These are phyloP conservation scores for Heterobasidion occidentale DNA, from an alignment of 1,284 basidiomycete genomes.

Conservation along the genomic window DNA sequence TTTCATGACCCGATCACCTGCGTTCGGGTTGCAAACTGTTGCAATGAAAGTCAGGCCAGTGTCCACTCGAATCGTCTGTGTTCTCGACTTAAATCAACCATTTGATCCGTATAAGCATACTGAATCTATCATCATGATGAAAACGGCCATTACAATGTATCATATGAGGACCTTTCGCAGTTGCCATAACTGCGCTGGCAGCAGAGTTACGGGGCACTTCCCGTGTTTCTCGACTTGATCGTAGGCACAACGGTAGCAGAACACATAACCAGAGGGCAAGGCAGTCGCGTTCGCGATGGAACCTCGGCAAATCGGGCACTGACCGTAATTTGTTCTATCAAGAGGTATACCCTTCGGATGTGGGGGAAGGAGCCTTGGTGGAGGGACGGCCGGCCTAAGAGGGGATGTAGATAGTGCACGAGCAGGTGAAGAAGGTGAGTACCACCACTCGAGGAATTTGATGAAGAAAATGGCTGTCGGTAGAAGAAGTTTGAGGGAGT, in stretches of 20 bases:
- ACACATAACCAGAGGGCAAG: slow-evolving; percentile 90
- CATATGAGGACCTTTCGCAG: slow-evolving; percentile 82
- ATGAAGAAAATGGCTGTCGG: slow-evolving; percentile 94
- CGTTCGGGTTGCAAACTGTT: no score
- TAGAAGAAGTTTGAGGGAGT: slow-evolving; percentile 76
- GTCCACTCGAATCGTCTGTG: no score
- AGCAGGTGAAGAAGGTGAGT: slow-evolving; percentile 89
- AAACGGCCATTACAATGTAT: slow-evolving; percentile 8
- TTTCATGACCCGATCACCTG: no score
- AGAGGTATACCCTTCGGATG: slow-evolving; percentile 60
- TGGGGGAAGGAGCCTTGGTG: slow-evolving; percentile 65
- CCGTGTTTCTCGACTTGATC: slow-evolving; percentile 75
- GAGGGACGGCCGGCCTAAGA: slow-evolving; percentile 62
- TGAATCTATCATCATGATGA: no score
- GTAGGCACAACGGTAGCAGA: slow-evolving; percentile 91
- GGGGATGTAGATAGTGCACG: slow-evolving; percentile 53
- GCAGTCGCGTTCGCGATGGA: slow-evolving; percentile 84
- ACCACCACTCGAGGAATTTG: slow-evolving; percentile 99
- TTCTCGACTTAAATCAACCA: no score
- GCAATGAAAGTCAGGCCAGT: no score
- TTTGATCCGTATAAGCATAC: no score
- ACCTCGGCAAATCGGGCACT: slow-evolving; percentile 77
- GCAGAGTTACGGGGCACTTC: slow-evolving; percentile 82
- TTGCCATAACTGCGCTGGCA: slow-evolving; percentile 70
- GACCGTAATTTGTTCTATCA: slow-evolving; percentile 61